Evolutionary conservation across 2,329 filamentous ascomycete species (phyloP), one percentile per base, ranked within the genome.

Genomic region (Coccinonectria pachysandricola): DNA sequence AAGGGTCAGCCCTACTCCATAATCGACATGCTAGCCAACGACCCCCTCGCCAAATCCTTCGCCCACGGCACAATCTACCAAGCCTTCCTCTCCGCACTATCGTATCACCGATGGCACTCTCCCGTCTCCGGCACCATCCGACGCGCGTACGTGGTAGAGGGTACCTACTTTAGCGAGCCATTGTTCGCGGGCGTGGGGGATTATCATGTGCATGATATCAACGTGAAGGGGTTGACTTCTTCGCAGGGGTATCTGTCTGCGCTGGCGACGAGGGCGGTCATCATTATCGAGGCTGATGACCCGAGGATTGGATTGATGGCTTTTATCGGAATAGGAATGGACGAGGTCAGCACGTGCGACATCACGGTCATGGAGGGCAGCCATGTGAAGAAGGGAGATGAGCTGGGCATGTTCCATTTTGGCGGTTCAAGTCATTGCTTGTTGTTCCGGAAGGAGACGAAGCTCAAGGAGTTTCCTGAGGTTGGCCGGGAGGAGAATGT

Each of bases 391-490:
- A 85, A 84, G 60, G 81, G 81, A 2, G 69, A 84, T 4, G 58
- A 84, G 56, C 60, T 75, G 19, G 80, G 80, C 21, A 84, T 83
- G 78, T 86, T 86, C 53, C 80, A 86, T 46, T 85, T 78, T 47
- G 80, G 80, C n/a, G 80, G 81, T 0, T 77, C 69, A 6, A 74
- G 72, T 2, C 73, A 82, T 46, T 81, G 75, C 40, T 45, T 85
- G 39, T 45, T 86, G 3, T 84, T 85, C 54, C 54, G 69, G 14
- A 62, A 67, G 36, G 65, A 59, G 0, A 68, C 77, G 16, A 56
- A 61, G 28, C 33, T 73, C 0, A 48, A 56, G 2, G 58, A 47
- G 0, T 52, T 62, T 18, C 59, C 58, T 0, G 36, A 49, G 27
- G 33, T 56, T 0, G 52, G 52, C 0, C 47, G 46, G 27, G 37